These are phyloP conservation scores for Colletotrichum sp. DNA, from an alignment of 2,329 filamentous ascomycete genomes.

Conservation along the genomic window DNA sequence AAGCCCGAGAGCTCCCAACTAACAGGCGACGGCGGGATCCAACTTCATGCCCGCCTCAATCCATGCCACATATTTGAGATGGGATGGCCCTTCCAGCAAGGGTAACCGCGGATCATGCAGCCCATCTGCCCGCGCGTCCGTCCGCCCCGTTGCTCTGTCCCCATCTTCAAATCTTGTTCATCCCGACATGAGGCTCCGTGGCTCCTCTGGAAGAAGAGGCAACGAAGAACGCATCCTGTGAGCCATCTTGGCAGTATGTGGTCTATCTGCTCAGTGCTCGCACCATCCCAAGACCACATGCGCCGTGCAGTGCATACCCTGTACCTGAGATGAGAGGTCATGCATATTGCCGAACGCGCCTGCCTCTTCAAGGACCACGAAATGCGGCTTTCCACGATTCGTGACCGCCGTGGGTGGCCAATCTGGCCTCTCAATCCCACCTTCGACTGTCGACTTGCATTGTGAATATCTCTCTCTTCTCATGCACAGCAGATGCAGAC, in stretches of 20 bases:
- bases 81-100: neutral
- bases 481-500: neutral
- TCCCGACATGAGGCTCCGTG: neutral
- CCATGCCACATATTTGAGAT: neutral
- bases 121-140: neutral
- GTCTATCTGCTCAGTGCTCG: neutral
- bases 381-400: neutral
- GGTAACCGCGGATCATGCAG: conserved; percentile 2
- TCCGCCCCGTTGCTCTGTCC: neutral
- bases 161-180: neutral
- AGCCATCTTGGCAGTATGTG: neutral
- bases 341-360: neutral
- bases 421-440: neutral
- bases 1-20: neutral
- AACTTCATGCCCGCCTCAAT: conserved; percentile 8
- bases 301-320: neutral
- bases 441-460: neutral
- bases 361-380: neutral
- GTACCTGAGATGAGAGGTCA: neutral
- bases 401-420: neutral
- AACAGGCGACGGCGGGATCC: neutral
- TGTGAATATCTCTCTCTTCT: neutral
- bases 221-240: neutral
- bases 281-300: neutral
- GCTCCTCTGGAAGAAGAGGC: neutral